Evolutionary conservation across 2,329 filamentous ascomycete species (phyloP), one percentile per base, ranked within the genome.

Genomic region (Aspergillus intermedius): DNA sequence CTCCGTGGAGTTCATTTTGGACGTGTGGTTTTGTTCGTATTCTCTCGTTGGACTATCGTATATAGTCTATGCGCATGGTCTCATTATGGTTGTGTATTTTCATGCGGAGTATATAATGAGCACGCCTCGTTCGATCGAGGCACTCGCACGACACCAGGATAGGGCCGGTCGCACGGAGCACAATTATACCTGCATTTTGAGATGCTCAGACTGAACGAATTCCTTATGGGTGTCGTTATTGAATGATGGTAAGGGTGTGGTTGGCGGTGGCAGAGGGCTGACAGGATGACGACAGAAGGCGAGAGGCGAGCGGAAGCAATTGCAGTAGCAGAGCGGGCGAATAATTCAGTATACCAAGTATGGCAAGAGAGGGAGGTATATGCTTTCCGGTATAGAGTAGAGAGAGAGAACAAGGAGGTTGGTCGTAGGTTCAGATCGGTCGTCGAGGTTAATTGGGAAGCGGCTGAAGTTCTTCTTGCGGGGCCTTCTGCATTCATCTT

Each of bases 401-500:
- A 30, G 10, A 30, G 10, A 30, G 25, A 30, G 25, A 5, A 30
- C 10, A 12, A 30, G 25, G 9, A 30, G 25, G 25, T 30, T 30
- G 25, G 25, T 12, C 25, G 25, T 30, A 30, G 25, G 25, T 30
- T 30, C 25, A 30, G 10, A 30, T 30, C 25, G 9, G 10, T 28
- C 3, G 25, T 30, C 25, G 10, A 30, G 25, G 25, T 30, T 30
- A 12, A 30, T 12, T 30, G 25, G 25, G 25, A 30, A 30, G 15
- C 17, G n/a, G 37, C 17, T 21, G 17, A 19, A n/a, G 9, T 42
- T 10, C 22, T 28, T 45, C 28, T 10, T 19, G 37, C 37, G 37
- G 37, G 19, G 37, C 37, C 30, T 43, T 44, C 43, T 46, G 25
- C 49, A 44, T 30, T 25, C 23, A 44, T 40, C 37, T 35, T 45